Conservation (phyloP, 108 stramenopile genomes). For the Skeletonema potamos region DNA sequence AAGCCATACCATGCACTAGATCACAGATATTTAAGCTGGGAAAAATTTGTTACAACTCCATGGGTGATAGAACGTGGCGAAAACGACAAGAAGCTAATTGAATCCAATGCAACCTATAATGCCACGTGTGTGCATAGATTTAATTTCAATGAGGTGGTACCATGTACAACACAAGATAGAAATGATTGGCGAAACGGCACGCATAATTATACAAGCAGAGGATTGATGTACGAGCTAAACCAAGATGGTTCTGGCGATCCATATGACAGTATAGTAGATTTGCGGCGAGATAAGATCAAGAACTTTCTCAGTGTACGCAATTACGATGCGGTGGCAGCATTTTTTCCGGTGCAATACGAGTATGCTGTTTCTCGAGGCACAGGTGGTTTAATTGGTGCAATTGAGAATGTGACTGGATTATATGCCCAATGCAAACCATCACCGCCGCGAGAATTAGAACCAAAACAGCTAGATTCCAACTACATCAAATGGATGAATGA, state of each 20-base stretch:
- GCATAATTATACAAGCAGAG: conserved; percentile 7
- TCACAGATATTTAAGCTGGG: conserved; percentile 46
- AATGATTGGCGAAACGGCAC: conserved; percentile 20
- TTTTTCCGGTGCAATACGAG: conserved; percentile 51
- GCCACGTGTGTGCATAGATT: conserved; percentile 29
- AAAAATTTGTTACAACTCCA: conserved; percentile 43
- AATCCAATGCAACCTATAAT: conserved; percentile 7
- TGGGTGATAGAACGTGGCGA: conserved; percentile 46
- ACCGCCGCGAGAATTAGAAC: background rate
- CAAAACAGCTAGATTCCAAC: conserved; percentile 17
- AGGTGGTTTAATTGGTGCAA: conserved; percentile 22
- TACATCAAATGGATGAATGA: conserved; percentile 52
- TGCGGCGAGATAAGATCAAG: conserved; percentile 57
- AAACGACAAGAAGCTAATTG: conserved; percentile 24
- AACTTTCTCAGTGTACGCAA: conserved; percentile 38
- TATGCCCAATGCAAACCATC: conserved; percentile 32
- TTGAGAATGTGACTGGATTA: conserved; percentile 44
- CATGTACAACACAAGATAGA: conserved; percentile 33
- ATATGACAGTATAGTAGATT: conserved; percentile 41
- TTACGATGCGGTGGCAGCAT: conserved; percentile 15
- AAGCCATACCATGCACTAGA: conserved; percentile 51
- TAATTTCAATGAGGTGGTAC: conserved; percentile 12
- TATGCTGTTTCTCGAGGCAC: conserved; percentile 24
- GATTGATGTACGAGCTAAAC: conserved; percentile 44
- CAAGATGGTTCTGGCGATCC: conserved; percentile 40